Base-by-base conservation (phyloP, 768 basidiomycete genomes). In the Scleroderma citrinum region DNA sequence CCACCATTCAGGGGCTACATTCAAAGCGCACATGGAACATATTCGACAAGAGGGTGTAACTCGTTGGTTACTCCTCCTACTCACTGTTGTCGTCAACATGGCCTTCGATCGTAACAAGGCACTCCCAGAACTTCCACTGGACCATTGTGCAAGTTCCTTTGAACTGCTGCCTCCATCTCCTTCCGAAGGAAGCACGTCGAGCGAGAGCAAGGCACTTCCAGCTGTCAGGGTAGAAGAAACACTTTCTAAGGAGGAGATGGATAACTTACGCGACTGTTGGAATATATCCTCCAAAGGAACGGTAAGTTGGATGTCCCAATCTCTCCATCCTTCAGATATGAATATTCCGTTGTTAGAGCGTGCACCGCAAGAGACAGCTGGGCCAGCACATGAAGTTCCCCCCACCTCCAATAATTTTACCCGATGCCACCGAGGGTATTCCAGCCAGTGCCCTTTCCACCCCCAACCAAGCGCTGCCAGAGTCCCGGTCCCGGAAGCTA, bases 231-330 rank as follows among this genome's bases (percentile, higher is more conserved):
- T 55, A 17, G 65, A 63, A 46, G 49, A 53, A 11, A 46, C 24
- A 13, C 38, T 60, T 19, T 56, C 64, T 2, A 23, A 20, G 8
- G 54, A 50, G 42, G 63, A 66, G 12, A 51, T 58, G 48, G 16
- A 24, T 12, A 42, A 42, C 31, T 35, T 63, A 17, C 58, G 53
- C 37, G 52, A 56, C 12, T 51, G 59, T 21, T 65, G 64, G 64
- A 63, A 65, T 11, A 64, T 42, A n/a, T n/a, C n/a, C n/a, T n/a
- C n/a, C n/a, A n/a, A n/a, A n/a, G n/a, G n/a, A n/a, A n/a, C n/a
- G n/a, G n/a, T n/a, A n/a, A n/a, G n/a, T n/a, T n/a, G n/a, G n/a
- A n/a, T n/a, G n/a, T n/a, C n/a, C n/a, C n/a, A n/a, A n/a, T n/a
- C n/a, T n/a, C n/a, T n/a, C n/a, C 51, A 36, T 20, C 17, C 34